Conservation (phyloP, 176 grass and related monocot species). For the Hordeum vulgare region DNA sequence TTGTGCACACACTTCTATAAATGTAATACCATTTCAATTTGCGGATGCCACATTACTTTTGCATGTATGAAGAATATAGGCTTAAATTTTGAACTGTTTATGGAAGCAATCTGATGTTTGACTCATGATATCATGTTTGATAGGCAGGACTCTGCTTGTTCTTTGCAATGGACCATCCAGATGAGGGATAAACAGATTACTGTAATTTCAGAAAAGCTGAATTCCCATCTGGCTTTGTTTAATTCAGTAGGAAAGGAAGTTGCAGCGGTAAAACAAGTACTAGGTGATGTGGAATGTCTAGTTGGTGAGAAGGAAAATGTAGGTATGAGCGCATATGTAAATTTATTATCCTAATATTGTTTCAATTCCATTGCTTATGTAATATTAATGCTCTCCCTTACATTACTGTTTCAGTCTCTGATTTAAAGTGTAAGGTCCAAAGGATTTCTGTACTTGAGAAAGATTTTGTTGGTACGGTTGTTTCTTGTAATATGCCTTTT, state of each 20-base stretch:
- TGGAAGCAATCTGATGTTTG: conserved; percentile 24
- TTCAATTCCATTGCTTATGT: not conserved
- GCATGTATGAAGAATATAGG: not conserved
- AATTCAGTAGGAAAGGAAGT: conserved; percentile 67
- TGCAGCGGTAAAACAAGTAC: conserved; percentile 37
- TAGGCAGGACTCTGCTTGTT: conserved; percentile 79
- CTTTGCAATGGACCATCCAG: conserved; percentile 65
- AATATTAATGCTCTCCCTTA: not conserved
- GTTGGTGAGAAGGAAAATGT: conserved; percentile 72
- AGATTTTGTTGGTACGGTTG: conserved; percentile 64
- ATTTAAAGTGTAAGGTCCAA: conserved; percentile 66
- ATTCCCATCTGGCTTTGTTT: conserved; percentile 64
- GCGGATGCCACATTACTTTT: not conserved
- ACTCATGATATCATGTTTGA: conserved; percentile 1
- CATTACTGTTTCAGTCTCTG: conserved; percentile 42
- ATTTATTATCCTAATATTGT: not conserved
- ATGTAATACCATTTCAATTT: not conserved
- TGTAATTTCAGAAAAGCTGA: conserved; percentile 69
- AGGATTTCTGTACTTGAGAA: conserved; percentile 68
- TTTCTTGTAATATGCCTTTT: not conserved
- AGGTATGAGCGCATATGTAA: conserved; percentile 34
- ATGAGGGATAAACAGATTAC: conserved; percentile 67
- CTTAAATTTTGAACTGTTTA: not conserved
- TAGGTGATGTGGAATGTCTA: conserved; percentile 50
- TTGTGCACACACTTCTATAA: not conserved